These are phyloP conservation scores for Incumbomyces delicatus DNA, from an alignment of 2,329 filamentous ascomycete species.

Conservation along the genomic window DNA sequence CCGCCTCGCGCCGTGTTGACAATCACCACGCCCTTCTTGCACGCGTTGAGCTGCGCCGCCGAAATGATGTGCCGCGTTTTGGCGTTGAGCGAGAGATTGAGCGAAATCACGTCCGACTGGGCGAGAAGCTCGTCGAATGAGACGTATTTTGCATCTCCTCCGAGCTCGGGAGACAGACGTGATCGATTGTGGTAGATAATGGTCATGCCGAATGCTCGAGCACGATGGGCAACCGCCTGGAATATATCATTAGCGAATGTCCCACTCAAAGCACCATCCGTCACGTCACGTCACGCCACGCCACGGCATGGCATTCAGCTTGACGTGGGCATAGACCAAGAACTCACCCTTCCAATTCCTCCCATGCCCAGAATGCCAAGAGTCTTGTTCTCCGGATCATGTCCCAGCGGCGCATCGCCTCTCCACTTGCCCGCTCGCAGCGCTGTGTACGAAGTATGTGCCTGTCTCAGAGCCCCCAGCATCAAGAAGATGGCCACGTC, in stretches of 20 bases:
- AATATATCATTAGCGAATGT: not conserved
- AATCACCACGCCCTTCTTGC: conserved; percentile 37
- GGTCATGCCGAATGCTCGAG: conserved; percentile 37
- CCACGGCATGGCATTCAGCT: no score
- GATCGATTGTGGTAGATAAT: conserved; percentile 40
- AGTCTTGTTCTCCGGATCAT: conserved; percentile 36
- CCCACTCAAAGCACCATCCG: no score
- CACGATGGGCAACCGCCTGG: conserved; percentile 37
- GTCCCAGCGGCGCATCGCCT: conserved; percentile 33
- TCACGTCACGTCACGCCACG: no score
- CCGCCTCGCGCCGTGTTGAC: conserved; percentile 37
- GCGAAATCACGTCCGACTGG: conserved; percentile 36
- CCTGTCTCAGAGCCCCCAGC: conserved; percentile 37
- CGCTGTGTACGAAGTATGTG: conserved; percentile 32
- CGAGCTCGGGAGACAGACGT: conserved; percentile 31
- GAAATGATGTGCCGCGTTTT: conserved; percentile 39
- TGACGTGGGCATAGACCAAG: not conserved
- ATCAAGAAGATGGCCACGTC: conserved; percentile 39
- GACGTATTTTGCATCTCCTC: conserved; percentile 34
- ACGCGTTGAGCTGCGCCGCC: conserved; percentile 34
- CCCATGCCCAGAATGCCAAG: conserved; percentile 41
- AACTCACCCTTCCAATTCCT: conserved; percentile 36
- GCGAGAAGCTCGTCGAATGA: conserved; percentile 38
- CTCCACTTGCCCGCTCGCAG: conserved; percentile 35
- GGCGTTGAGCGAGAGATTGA: conserved; percentile 36